Evolutionary conservation across 108 stramenopile genomes (phyloP).

Genomic region (Skeletonema costatum): DNA sequence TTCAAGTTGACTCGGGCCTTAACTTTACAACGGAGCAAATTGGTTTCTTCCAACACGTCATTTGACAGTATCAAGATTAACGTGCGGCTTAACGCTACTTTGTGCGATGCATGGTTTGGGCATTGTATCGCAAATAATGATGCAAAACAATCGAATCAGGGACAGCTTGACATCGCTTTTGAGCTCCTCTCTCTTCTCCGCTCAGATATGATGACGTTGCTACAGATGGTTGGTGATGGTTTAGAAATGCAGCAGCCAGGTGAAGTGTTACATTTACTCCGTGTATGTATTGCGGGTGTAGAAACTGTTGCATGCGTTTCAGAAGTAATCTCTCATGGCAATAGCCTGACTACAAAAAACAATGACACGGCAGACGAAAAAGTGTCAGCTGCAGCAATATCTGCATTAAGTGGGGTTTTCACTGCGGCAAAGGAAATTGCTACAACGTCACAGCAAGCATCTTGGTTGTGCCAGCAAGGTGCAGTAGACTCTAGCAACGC

Average conservation of each 20-base stretch:
- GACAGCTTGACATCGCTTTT: slow-evolving; percentile 18
- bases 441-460: not conserved
- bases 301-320: slow-evolving; percentile 45
- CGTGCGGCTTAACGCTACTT: slow-evolving; percentile 13
- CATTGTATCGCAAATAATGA: slow-evolving; percentile 48
- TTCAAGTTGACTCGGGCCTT: slow-evolving; percentile 35
- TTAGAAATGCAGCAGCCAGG: not conserved
- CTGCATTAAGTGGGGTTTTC: slow-evolving; percentile 23
- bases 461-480: slow-evolving; percentile 13
- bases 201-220: slow-evolving; percentile 27
- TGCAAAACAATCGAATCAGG: slow-evolving; percentile 43
- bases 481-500: slow-evolving; percentile 30
- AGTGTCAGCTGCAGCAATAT: slow-evolving; percentile 20
- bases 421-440: slow-evolving; percentile 27
- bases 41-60: not conserved
- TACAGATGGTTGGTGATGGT: slow-evolving; percentile 4
- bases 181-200: slow-evolving; percentile 29
- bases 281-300: slow-evolving; percentile 33
- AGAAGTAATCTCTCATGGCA: slow-evolving; percentile 18
- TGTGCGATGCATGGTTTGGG: slow-evolving; percentile 47
- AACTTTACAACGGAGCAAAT: slow-evolving; percentile 25
- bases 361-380: slow-evolving; percentile 14
- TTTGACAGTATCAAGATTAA: not conserved
- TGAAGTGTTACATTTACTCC: slow-evolving; percentile 10
- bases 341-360: not conserved